Conservation (phyloP, 805 yeast species). For the Teunomyces barrocoloradensis region DNA sequence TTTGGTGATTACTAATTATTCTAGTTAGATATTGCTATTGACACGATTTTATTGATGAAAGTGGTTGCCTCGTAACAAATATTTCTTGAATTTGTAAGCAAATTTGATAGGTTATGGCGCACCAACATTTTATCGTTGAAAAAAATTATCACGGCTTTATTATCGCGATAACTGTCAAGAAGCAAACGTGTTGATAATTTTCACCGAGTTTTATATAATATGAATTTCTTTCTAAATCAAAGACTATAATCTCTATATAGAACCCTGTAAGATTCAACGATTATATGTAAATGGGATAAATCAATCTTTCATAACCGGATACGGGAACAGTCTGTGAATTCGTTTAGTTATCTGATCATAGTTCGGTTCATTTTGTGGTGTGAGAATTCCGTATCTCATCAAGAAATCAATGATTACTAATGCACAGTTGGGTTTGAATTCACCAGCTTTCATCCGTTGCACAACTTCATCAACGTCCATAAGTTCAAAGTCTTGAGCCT, state of each 20-base stretch:
- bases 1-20: background rate
- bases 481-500: constrained; percentile 66
- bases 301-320: constrained; percentile 41
- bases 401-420: constrained; percentile 77
- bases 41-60: too few species aligned
- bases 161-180: too few species aligned
- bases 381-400: constrained; percentile 76
- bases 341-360: constrained; percentile 58
- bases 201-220: too few species aligned
- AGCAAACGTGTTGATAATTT: too few species aligned
- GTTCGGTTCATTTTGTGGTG: constrained; percentile 63
- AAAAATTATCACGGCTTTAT: too few species aligned
- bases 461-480: constrained; percentile 59
- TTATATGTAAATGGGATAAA: background rate
- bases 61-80: too few species aligned
- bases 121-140: too few species aligned
- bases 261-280: background rate
- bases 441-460: constrained; percentile 46
- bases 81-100: too few species aligned
- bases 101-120: too few species aligned
- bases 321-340: constrained; percentile 69
- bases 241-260: too few species aligned
- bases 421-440: constrained; percentile 91
- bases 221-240: too few species aligned
- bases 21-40: background rate